Evolutionary conservation across 73 alveolate genomes (phyloP), one percentile per base, ranked within the genome.

Genomic region (Paramecium caudatum): DNA sequence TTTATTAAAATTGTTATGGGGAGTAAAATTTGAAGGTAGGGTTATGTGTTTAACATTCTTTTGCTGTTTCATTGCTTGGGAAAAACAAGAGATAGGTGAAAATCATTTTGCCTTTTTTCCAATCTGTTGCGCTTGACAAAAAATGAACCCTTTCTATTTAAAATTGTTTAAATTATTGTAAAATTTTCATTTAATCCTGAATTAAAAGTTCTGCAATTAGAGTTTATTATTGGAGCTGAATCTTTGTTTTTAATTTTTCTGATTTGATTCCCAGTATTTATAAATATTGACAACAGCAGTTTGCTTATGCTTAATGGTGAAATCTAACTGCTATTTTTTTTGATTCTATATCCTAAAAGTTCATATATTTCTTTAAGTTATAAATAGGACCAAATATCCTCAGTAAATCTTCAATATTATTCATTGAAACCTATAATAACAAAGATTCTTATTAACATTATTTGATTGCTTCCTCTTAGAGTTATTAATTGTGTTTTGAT

Each of bases 311-410:
- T 3, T 1, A 9, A 15, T 74, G 9, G 12, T 17, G 21, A 41
- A 21, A 74, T 37, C 88, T 30, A 74, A 74, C 47, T 36, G 68
- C 88, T 1, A 74, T 41, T 4, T 74, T 37, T 9, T 74, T 74
- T 16, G 49, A 27, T 6, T 55, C 80, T 6, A 74, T 21, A 39
- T 74, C 55, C 16, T 45, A 27, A 7, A 74, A 16, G 47, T 39
- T 74, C 69, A 74, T 13, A 43, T 36, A 74, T 74, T 74, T 12
- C 32, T 37, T 74, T 10, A 74, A 9, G 32, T 74, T 74, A n/a
- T 41, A 25, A 16, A 74, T 39, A 8, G 88, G 88, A 5, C 88
- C 88, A 45, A 74, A 74, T 15, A 1, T 9, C 43, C 7, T 9
- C 5, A 17, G 45, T 3, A 74, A 27, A 12, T 36, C 32, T 74